Evolutionary conservation across 305 asterid genomes (phyloP).

Genomic region (Striga hermonthica): DNA sequence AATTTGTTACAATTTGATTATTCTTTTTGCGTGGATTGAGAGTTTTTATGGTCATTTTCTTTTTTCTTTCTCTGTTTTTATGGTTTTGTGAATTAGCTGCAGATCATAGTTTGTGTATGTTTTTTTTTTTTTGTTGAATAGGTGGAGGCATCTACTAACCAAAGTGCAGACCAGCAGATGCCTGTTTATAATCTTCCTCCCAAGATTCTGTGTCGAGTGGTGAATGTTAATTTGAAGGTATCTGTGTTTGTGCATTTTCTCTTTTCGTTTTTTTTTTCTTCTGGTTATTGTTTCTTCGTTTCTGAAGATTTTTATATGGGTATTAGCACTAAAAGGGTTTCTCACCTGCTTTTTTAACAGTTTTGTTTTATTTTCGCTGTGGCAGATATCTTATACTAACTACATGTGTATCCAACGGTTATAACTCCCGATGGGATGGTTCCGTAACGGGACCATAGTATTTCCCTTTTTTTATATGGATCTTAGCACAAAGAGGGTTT

Average conservation of each 20-base stretch:
- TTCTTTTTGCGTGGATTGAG: conserved; percentile 11
- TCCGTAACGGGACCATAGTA: no score
- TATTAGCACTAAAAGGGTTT: conserved; percentile 9
- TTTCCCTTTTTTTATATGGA: background rate
- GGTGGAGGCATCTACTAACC: conserved; percentile 92
- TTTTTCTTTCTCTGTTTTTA: background rate
- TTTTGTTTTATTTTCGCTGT: conserved; percentile 5
- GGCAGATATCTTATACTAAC: conserved; percentile 83
- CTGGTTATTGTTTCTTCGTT: background rate
- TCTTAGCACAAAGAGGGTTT: background rate
- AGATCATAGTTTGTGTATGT: conserved; percentile 4
- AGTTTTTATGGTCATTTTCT: background rate
- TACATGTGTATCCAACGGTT: conserved; percentile 90
- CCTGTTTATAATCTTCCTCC: conserved; percentile 76
- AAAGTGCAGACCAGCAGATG: conserved; percentile 84
- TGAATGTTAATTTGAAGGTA: conserved; percentile 73
- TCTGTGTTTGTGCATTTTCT: background rate
- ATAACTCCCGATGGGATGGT: no score
- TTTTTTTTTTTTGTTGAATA: conserved; percentile 27
- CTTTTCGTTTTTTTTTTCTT: no score
- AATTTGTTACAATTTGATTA: no score
- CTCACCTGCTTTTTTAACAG: background rate
- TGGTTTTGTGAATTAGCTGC: conserved; percentile 1
- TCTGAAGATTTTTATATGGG: background rate
- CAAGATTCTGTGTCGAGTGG: conserved; percentile 79